Percentiles rank a stretch among this genome's conserved stretches.
phyloP scores from a whole-genome alignment of 192 early-diverging fungal species.

The Backusella parvicylindrica region DNA sequence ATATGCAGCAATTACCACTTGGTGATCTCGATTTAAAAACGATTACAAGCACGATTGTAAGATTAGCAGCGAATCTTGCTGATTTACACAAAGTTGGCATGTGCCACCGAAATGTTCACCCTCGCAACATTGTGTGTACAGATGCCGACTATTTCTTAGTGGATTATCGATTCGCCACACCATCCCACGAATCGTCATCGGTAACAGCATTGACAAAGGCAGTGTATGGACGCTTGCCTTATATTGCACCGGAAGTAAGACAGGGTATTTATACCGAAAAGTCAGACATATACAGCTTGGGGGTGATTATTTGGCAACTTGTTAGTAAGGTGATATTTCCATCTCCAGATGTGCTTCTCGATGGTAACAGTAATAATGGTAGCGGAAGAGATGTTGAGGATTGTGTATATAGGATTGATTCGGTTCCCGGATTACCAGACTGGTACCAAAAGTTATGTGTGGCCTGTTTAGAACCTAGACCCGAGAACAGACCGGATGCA shows the following conservation, averaged over 20 bases:
- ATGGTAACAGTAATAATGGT: slow-evolving; percentile 4
- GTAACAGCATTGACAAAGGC: slow-evolving; percentile 28
- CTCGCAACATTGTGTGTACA: slow-evolving; percentile 32
- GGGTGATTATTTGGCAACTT: slow-evolving; percentile 50
- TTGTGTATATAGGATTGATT: slow-evolving; percentile 27
- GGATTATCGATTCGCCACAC: slow-evolving; percentile 33
- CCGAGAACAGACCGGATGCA: slow-evolving; percentile 27
- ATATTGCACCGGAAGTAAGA: slow-evolving; percentile 36
- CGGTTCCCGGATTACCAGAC: slow-evolving; percentile 24
- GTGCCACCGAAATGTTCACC: slow-evolving; percentile 32
- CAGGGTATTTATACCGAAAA: slow-evolving; percentile 22
- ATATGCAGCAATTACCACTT: slow-evolving; percentile 27
- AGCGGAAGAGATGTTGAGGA: background rate
- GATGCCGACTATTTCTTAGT: slow-evolving; percentile 34
- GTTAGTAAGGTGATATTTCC: slow-evolving; percentile 35
- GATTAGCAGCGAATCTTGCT: slow-evolving; percentile 25
- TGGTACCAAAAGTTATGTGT: slow-evolving; percentile 30
- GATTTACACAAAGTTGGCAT: slow-evolving; percentile 29
- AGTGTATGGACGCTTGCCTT: slow-evolving; percentile 38
- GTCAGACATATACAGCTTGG: slow-evolving; percentile 50
- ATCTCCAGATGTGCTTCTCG: slow-evolving; percentile 22
- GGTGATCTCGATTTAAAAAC: slow-evolving; percentile 30
- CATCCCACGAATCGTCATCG: slow-evolving; percentile 17
- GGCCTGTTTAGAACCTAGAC: slow-evolving; percentile 28
- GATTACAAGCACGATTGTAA: slow-evolving; percentile 28